Percentiles rank a stretch among this genome's conserved stretches.
Evolutionary conservation across 78 protist genomes (phyloP).

Genomic region (Dictyostelium firmibasis): DNA sequence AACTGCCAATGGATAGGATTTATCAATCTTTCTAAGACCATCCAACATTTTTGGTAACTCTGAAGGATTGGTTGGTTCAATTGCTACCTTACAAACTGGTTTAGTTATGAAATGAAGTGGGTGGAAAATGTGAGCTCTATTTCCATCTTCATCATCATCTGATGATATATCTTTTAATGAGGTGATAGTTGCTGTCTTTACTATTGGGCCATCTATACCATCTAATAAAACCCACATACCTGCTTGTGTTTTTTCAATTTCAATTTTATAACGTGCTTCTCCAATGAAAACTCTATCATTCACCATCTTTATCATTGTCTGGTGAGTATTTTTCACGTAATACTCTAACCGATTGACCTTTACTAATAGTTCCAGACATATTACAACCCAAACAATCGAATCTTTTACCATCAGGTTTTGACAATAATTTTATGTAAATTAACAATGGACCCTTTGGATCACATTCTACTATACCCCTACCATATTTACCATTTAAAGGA

Average conservation of each 20-base stretch:
- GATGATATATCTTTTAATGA: background rate
- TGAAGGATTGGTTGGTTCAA: slow-evolving; percentile 96
- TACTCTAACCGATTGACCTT: slow-evolving; percentile 79
- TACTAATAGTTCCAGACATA: slow-evolving; percentile 91
- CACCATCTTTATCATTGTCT: slow-evolving; percentile 95
- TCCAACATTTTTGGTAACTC: slow-evolving; percentile 99
- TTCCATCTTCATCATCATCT: background rate
- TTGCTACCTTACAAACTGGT: slow-evolving; percentile 94
- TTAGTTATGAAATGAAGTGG: slow-evolving; percentile 81
- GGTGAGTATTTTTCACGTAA: slow-evolving; percentile 95
- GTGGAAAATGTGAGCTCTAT: slow-evolving; percentile 64
- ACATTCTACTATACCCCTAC: slow-evolving; percentile 79
- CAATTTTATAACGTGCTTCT: slow-evolving; percentile 89
- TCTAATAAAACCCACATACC: slow-evolving; percentile 96
- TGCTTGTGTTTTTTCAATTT: slow-evolving; percentile 85
- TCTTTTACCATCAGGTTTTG: slow-evolving; percentile 66
- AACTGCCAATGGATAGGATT: slow-evolving; percentile 92
- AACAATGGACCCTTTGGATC: slow-evolving; percentile 93
- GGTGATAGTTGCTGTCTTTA: slow-evolving; percentile 93
- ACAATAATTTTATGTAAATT: slow-evolving; percentile 84
- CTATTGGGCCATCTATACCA: slow-evolving; percentile 93
- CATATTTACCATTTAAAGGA: slow-evolving; percentile 69
- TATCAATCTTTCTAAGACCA: slow-evolving; percentile 93
- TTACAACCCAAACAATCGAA: slow-evolving; percentile 91
- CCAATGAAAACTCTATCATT: slow-evolving; percentile 77